Conservation (phyloP, 2,329 filamentous ascomycete species). For the Ceratocystiopsis brevicomis region DNA sequence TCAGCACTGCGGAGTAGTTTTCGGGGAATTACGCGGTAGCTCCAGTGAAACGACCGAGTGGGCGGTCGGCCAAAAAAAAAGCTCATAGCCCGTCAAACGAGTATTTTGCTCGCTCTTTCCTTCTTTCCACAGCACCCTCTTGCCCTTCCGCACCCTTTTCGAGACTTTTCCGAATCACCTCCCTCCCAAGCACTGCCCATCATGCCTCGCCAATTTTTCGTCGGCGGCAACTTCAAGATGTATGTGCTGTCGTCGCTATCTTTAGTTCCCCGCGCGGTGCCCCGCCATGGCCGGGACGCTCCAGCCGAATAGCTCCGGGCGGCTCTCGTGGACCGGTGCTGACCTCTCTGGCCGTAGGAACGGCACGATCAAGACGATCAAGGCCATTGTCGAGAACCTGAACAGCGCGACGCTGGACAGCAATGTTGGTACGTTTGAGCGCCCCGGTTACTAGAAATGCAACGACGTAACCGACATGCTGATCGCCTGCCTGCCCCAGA, state of each 20-base stretch:
- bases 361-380: conserved; percentile 76
- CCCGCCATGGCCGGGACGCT: conserved; percentile 7
- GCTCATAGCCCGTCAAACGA: too few species aligned
- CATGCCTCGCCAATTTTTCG: conserved; percentile 93
- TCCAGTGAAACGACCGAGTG: too few species aligned
- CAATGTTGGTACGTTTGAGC: conserved; percentile 41
- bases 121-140: too few species aligned
- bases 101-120: too few species aligned
- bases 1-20: too few species aligned
- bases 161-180: background rate
- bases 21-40: too few species aligned
- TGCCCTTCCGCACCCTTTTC: too few species aligned
- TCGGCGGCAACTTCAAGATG: conserved; percentile 99
- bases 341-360: conserved; percentile 43
- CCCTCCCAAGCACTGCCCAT: conserved; percentile 23
- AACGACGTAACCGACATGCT: too few species aligned
- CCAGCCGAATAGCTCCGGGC: conserved; percentile 7
- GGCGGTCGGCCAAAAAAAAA: too few species aligned
- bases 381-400: conserved; percentile 73
- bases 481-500: conserved; percentile 31
- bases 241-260: conserved; percentile 24
- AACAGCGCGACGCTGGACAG: conserved; percentile 69
- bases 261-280: conserved; percentile 8
- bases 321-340: conserved; percentile 1
- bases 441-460: too few species aligned